phyloP scores from a whole-genome alignment of 2,329 filamentous ascomycete genomes.

The Paraconiothyrium brasiliense region DNA sequence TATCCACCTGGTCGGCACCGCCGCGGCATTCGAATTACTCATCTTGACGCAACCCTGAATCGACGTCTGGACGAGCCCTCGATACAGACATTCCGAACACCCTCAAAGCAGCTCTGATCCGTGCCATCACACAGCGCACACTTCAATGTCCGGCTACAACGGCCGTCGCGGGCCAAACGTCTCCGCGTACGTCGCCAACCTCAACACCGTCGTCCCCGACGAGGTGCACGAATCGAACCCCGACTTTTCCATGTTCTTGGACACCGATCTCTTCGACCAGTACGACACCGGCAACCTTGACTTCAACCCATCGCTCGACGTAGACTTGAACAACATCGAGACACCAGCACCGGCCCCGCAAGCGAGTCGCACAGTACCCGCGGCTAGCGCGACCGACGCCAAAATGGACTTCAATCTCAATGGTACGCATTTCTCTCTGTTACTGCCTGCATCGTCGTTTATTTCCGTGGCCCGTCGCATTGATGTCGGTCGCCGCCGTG shows the following conservation, averaged over 20 bases:
- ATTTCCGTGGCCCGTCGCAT: constrained; percentile 21
- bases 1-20: constrained; percentile 5
- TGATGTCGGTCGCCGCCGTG: constrained; percentile 24
- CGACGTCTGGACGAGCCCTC: not conserved
- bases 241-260: constrained; percentile 65
- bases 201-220: constrained; percentile 71
- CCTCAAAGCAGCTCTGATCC: constrained; percentile 22
- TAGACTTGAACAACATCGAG: constrained; percentile 40
- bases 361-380: constrained; percentile 10
- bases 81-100: constrained; percentile 20
- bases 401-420: constrained; percentile 49
- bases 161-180: constrained; percentile 85
- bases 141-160: constrained; percentile 75
- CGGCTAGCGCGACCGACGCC: constrained; percentile 27
- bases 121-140: constrained; percentile 1
- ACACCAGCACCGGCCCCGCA: constrained; percentile 21
- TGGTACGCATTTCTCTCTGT: constrained; percentile 37
- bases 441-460: constrained; percentile 19
- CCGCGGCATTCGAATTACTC: constrained; percentile 26
- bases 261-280: constrained; percentile 72
- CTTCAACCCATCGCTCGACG: constrained; percentile 36
- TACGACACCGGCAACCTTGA: constrained; percentile 56
- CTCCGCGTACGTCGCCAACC: constrained; percentile 85
- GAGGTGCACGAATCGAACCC: constrained; percentile 46
- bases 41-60: constrained; percentile 32